Evolutionary conservation across 805 yeast genomes (phyloP).

Genomic region (Candida incommunis): DNA sequence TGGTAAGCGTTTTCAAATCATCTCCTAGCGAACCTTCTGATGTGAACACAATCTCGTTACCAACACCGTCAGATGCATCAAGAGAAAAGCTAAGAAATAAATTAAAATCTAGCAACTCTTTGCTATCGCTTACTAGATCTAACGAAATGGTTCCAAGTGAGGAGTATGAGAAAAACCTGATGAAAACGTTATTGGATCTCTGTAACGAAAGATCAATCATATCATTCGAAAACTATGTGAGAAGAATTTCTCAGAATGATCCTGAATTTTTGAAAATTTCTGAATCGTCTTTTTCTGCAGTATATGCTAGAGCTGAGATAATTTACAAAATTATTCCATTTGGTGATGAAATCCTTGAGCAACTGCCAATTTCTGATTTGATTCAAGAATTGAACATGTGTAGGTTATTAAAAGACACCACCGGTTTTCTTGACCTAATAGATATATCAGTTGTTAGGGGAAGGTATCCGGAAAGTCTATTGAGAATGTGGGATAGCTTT

Average conservation of each 20-base stretch:
- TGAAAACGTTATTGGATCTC: slow-evolving; percentile 22
- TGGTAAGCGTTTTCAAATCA: not conserved
- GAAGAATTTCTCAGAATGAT: slow-evolving; percentile 6
- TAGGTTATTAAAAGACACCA: slow-evolving; percentile 24
- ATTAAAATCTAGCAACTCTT: slow-evolving; percentile 35
- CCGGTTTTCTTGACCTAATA: slow-evolving; percentile 32
- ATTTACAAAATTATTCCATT: slow-evolving; percentile 41
- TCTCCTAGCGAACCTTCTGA: not conserved
- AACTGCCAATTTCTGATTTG: slow-evolving; percentile 28
- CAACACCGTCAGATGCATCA: slow-evolving; percentile 41
- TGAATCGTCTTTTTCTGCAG: slow-evolving; percentile 36
- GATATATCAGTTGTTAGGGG: slow-evolving; percentile 36
- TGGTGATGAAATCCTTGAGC: slow-evolving; percentile 29
- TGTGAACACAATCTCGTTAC: slow-evolving; percentile 35
- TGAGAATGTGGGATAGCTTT: slow-evolving; percentile 33
- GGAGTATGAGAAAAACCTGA: slow-evolving; percentile 22
- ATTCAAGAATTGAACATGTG: slow-evolving; percentile 35
- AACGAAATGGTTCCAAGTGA: slow-evolving; percentile 20
- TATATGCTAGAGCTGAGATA: slow-evolving; percentile 22
- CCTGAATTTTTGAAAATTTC: slow-evolving; percentile 25
- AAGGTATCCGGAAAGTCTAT: slow-evolving; percentile 25
- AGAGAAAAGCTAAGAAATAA: slow-evolving; percentile 40
- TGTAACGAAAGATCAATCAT: slow-evolving; percentile 23
- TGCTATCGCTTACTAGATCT: slow-evolving; percentile 25
- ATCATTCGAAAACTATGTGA: slow-evolving; percentile 21